Base-by-base conservation (phyloP, 1,284 basidiomycete species). In the Fomitopsis schrenkii region DNA sequence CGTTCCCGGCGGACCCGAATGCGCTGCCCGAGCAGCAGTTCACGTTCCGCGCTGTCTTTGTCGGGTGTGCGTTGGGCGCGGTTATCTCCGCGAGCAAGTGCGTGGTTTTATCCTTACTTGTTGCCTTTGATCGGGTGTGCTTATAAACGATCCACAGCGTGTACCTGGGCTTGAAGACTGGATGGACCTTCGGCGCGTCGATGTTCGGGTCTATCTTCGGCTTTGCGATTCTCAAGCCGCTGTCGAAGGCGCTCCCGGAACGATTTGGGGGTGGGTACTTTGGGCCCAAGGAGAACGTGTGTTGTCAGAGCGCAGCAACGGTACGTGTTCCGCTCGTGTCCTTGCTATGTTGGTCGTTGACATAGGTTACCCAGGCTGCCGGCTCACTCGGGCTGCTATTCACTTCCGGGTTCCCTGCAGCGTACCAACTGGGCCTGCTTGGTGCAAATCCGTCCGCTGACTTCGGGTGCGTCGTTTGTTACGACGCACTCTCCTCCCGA, bases 51-150 rank as follows among this genome's bases (percentile, higher is more conserved):
- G 62, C 62, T 0, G 62, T 63, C 6, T 57, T 63, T 28, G 59
- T 63, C 15, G 62, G 62, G 1, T 63, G 62, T 48, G 50, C 28
- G 4, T 48, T 63, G 14, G 62, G 62, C 22, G 62, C 62, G 1
- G 62, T 63, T 22, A 63, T 68, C 30, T 68, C 67, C 8, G 67
- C 67, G 2, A 68, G 67, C 67, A 68, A 68, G 67, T 67, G 57
- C 30, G 66, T 42, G 35, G 2, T 1, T 33, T 3, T 41, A 8
- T 2, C 22, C 22, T 5, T 1, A 33, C 30, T 1, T 5, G 30
- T 33, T 10, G 40, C 9, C 35, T 35, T 15, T 28, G 35, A 26
- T 19, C 19, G 22, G 3, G 33, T 3, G 26, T 14, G 19, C 38
- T 4, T 4, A 41, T 44, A 46, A 38, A 36, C 2, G 2, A 14